Base-by-base conservation (phyloP, 352 stramenopile species). In the Achlya hypogyna region DNA sequence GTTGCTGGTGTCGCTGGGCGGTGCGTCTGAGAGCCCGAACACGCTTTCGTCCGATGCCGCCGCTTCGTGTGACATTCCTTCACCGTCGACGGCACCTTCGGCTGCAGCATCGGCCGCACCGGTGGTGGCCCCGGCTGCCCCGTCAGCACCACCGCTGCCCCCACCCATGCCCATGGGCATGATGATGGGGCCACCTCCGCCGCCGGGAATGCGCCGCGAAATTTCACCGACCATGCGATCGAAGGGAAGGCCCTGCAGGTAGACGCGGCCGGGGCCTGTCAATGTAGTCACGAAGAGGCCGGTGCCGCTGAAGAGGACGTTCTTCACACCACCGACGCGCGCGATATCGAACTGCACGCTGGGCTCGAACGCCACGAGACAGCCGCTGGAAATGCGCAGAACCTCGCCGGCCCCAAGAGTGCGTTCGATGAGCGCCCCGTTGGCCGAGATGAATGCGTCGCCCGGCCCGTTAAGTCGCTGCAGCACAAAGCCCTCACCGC, bases 251-350 rank as follows among this genome's bases (percentile, higher is more conserved):
- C 91, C 94, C 69, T 98, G 92, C 18, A 98, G 74, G 71, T 91
- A 98, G 18, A 97, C 86, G 18, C 79, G 88, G 25, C 91, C 91
- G 2, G 91, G 91, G 16, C 91, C 92, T 43, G 82, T 97, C 18
- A 98, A 79, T 23, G 89, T 97, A 35, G 94, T 97, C 35, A 98
- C 79, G 66, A 98, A 98, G 16, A 98, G 68, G 16, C 91, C 94
- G 73, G 97, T 90, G 1, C 91, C 92, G n/a, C 91, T 88, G 78
- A 98, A 98, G 34, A 98, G 71, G 20, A 96, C 85, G 78, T 98
- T 98, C 73, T 97, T 97, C 34, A 97, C 87, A 40, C 93, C 93
- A 22, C 88, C 84, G 73, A 93, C 80, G 76, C 92, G 96, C 72
- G 91, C 82, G 69, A 98, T 93, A 70, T 97, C 90, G 71, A 94